Conservation (phyloP, 768 basidiomycete species). For the Galerina marginata region DNA sequence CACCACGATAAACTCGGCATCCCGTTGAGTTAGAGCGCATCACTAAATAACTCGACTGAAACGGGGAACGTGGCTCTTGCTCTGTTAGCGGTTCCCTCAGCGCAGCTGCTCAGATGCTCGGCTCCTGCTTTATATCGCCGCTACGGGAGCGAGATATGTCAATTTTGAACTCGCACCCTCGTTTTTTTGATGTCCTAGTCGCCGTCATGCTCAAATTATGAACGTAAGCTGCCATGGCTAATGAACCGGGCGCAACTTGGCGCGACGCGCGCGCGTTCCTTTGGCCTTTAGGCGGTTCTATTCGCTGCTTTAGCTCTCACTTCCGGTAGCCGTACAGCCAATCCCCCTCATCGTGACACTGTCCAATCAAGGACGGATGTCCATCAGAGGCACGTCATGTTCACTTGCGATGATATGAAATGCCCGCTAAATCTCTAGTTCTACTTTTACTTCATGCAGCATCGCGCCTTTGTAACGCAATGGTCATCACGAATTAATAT, state of each 20-base stretch:
- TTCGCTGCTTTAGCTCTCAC: background rate
- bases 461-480: background rate
- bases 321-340: background rate
- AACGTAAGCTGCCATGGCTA: conserved; percentile 14
- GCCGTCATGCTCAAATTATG: conserved; percentile 11
- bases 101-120: background rate
- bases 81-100: background rate
- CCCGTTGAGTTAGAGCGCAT: conserved; percentile 12
- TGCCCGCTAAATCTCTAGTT: background rate
- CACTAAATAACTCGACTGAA: conserved; percentile 9
- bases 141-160: conserved; percentile 14
- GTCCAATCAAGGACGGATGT: background rate
- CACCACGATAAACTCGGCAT: conserved; percentile 6
- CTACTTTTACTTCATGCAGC: background rate
- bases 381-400: background rate
- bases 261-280: conserved; percentile 1
- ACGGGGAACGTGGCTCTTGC: conserved; percentile 7
- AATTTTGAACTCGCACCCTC: background rate
- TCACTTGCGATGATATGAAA: conserved; percentile 1
- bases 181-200: background rate
- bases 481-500: background rate
- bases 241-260: background rate
- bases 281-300: conserved; percentile 12
- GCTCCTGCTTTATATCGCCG: background rate
- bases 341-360: conserved; percentile 1